Evolutionary conservation across 345 rosid species (phyloP).

Genomic region (Moricandia moricandioides): DNA sequence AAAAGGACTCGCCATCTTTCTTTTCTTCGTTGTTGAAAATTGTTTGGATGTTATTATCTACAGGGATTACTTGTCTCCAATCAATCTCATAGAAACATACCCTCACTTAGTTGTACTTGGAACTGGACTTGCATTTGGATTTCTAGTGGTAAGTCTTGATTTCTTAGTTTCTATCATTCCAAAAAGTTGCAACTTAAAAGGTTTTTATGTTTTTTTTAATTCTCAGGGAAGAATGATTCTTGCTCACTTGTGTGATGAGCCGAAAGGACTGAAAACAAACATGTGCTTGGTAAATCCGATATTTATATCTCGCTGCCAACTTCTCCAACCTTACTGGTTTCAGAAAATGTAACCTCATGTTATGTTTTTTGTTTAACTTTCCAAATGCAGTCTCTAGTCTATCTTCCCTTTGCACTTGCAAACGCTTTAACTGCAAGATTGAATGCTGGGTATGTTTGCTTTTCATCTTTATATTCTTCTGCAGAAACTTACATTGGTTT

Average conservation of each 20-base stretch:
- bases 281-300: conserved; percentile 86
- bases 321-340: conserved; percentile 3
- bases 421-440: conserved; percentile 86
- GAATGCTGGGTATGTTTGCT: conserved; percentile 79
- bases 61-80: conserved; percentile 59
- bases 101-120: conserved; percentile 87
- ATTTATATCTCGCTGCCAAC: background rate
- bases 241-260: conserved; percentile 98
- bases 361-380: background rate
- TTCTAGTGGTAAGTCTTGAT: conserved; percentile 76
- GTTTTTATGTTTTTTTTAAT: background rate
- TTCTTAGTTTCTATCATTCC: background rate
- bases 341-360: background rate
- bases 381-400: conserved; percentile 69
- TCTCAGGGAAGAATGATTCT: conserved; percentile 98
- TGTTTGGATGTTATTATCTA: background rate
- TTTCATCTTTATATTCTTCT: background rate
- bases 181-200: background rate
- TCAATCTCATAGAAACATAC: conserved; percentile 69
- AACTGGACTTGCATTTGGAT: conserved; percentile 99
- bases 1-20: background rate
- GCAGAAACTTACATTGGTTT: background rate
- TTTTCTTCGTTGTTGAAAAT: background rate
- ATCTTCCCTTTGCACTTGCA: conserved; percentile 94
- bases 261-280: conserved; percentile 95